Percentiles rank a stretch among this genome's conserved stretches.
Evolutionary conservation across 352 stramenopile genomes (phyloP).

Genomic region (Phytophthora sojae): DNA sequence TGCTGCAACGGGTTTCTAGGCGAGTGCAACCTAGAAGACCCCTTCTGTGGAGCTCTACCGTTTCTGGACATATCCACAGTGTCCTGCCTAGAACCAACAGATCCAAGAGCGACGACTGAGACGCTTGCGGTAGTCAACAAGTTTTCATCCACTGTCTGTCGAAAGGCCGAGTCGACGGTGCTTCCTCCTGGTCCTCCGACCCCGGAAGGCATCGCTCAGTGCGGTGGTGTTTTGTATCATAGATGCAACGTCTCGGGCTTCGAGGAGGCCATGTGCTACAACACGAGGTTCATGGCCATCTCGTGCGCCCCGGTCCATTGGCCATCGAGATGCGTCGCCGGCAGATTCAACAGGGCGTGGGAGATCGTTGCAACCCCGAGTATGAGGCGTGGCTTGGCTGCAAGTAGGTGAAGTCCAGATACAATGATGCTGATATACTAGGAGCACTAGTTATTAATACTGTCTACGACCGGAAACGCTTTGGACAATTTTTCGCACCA

Average conservation of each 20-base stretch:
- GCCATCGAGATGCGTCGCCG: constrained; percentile 26
- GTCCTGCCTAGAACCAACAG: not conserved
- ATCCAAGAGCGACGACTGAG: not conserved
- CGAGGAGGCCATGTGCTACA: constrained; percentile 18
- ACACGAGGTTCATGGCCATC: constrained; percentile 7
- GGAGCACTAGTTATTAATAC: no score
- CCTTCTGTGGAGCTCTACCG: constrained; percentile 8
- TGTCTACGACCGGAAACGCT: no score
- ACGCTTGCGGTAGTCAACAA: not conserved
- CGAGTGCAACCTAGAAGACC: not conserved
- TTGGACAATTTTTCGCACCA: no score
- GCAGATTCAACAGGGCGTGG: constrained; percentile 31
- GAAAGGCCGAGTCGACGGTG: no score
- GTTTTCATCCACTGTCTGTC: no score
- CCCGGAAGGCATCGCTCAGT: not conserved
- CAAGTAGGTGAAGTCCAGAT: not conserved
- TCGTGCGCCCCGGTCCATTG: not conserved
- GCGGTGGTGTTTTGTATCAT: constrained; percentile 9
- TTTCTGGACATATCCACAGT: not conserved
- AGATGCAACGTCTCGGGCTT: constrained; percentile 2
- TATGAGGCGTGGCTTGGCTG: constrained; percentile 41
- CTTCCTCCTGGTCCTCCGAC: constrained; percentile 5
- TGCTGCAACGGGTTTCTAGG: constrained; percentile 9
- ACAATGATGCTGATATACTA: no score
- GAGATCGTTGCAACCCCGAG: constrained; percentile 24